phyloP scores from a whole-genome alignment of 352 stramenopile species.

The Globisporangium irregulare region DNA sequence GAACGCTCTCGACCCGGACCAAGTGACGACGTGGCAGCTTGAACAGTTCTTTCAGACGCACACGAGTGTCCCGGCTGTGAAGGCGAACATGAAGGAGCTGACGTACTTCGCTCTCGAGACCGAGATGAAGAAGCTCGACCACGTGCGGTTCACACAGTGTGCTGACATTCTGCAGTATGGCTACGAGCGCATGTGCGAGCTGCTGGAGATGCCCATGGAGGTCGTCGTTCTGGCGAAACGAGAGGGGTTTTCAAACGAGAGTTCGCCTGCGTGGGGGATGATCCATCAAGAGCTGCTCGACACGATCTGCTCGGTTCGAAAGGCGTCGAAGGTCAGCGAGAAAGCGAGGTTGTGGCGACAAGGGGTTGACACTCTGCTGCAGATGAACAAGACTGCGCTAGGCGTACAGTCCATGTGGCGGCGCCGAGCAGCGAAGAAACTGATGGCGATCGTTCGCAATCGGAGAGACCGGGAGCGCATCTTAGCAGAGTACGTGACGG shows the following conservation, averaged over 20 bases:
- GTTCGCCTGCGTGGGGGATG: neutral
- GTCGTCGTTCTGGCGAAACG: slow-evolving; percentile 23
- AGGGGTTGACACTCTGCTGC: slow-evolving; percentile 22
- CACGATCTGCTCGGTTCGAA: slow-evolving; percentile 9
- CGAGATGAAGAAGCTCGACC: slow-evolving; percentile 50
- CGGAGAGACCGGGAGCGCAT: slow-evolving; percentile 7
- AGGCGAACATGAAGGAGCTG: slow-evolving; percentile 50
- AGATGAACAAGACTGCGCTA: slow-evolving; percentile 36
- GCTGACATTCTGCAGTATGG: slow-evolving; percentile 60
- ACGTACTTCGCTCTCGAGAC: slow-evolving; percentile 47
- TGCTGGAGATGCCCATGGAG: slow-evolving; percentile 48
- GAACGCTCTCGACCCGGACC: slow-evolving; percentile 32
- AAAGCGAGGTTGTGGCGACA: slow-evolving; percentile 29
- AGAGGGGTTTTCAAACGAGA: neutral
- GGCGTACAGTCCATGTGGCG: slow-evolving; percentile 58
- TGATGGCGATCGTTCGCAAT: slow-evolving; percentile 37
- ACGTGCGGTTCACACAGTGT: slow-evolving; percentile 35
- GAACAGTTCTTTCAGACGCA: slow-evolving; percentile 56
- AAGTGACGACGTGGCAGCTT: slow-evolving; percentile 62
- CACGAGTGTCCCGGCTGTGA: slow-evolving; percentile 58
- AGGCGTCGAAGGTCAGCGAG: slow-evolving; percentile 15
- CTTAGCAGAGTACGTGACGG: slow-evolving; percentile 47
- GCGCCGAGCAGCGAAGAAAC: slow-evolving; percentile 34
- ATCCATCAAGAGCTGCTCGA: slow-evolving; percentile 20
- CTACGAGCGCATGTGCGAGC: slow-evolving; percentile 53